Base-by-base conservation (phyloP, 2,329 filamentous ascomycete species). In the Ophiostoma populinum region DNA sequence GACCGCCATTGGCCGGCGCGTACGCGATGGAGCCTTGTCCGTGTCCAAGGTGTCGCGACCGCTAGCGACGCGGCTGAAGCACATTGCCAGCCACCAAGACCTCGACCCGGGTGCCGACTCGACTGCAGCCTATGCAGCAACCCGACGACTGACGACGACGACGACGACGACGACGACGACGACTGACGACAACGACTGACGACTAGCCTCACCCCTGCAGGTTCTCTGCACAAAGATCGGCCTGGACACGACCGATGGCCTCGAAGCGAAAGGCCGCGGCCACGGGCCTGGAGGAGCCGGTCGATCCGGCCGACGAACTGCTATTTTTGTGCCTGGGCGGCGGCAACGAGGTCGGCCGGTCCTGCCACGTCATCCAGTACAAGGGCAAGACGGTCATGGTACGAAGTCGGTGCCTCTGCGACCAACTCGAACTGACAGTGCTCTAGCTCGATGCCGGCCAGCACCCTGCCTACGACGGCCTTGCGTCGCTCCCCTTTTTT, bases 331-430 rank as follows among this genome's bases (percentile, higher is more conserved):
- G 83, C 49, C 63, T 98, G 24, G 90, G 90, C 42, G 90, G 90
- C 42, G 90, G 90, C 46, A 95, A 94, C 55, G 90, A 98, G 58
- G 90, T 98, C 42, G 90, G 90, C 36, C 70, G 90, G 45, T 95
- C 90, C 45, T 95, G 90, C 56, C 90, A 98, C 54, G 93, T 98
- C 47, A 75, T 98, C 40, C 85, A 95, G 51, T 98, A 98, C 69
- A 98, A 95, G 59, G 90, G 90, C 42, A 98, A 98, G 58, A 95
- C 87, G 6, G 83, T 98, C 46, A 98, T 98, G 90, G 85, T 92
- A 62, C 46, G n/a, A n/a, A n/a, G n/a, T n/a, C n/a, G 72, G 32
- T 11, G 20, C 5, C 3, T n/a, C 25, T 25, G 18, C 16, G 7
- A n/a, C 26, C 35, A 38, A 17, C 41, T 36, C 12, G 17, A 10